A percentile compares a stretch with the other conserved stretches of the same genome.
These are phyloP conservation scores for Beta macrorhiza DNA, from an alignment of 179 eudicot genomes.

Conservation along the genomic window DNA sequence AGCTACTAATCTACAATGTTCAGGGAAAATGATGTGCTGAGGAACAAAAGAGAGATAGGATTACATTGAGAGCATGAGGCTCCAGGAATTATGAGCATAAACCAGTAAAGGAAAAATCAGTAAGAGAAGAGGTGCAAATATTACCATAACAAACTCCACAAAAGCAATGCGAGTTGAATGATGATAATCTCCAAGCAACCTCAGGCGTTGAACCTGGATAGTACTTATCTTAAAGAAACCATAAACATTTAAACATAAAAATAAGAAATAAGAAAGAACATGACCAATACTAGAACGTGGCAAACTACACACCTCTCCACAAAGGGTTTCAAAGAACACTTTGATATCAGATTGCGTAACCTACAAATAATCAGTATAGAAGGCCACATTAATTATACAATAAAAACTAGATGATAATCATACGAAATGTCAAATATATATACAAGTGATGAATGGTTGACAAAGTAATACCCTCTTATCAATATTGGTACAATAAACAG, in stretches of 20 bases:
- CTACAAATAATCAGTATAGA: conserved; percentile 38
- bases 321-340: conserved; percentile 70
- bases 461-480: conserved; percentile 43
- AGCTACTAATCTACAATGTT: not conserved
- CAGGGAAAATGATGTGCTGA: not conserved
- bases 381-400: conserved; percentile 4
- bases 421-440: not conserved
- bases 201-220: conserved; percentile 71
- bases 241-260: conserved; percentile 15
- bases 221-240: conserved; percentile 19
- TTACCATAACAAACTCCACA: conserved; percentile 89
- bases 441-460: not conserved
- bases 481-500: conserved; percentile 48
- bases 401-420: not conserved
- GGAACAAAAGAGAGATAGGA: not conserved
- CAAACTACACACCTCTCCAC: conserved; percentile 79
- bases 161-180: conserved; percentile 97
- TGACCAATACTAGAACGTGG: not conserved
- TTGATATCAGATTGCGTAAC: conserved; percentile 81
- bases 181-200: conserved; percentile 96
- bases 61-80: not conserved
- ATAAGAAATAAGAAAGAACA: not conserved
- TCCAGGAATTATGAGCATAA: not conserved
- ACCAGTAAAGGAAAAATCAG: not conserved
- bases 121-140: conserved; percentile 10